These are phyloP conservation scores for Syncephalastrum racemosum DNA, from an alignment of 371 early-diverging fungal genomes.

Conservation along the genomic window DNA sequence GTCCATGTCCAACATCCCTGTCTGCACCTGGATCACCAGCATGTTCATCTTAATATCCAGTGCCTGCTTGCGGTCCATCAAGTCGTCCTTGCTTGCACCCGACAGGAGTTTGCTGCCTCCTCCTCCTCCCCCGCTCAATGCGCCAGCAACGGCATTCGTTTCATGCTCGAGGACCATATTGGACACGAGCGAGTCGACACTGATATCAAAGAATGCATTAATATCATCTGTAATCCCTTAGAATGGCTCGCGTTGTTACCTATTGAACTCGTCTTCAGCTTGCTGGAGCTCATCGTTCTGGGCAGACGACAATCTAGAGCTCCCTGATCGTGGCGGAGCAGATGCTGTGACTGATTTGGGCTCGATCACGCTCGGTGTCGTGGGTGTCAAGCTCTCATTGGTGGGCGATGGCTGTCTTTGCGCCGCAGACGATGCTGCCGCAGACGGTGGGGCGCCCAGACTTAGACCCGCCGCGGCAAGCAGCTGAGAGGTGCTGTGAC, in stretches of 20 bases:
- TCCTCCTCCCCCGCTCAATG: constrained; percentile 40
- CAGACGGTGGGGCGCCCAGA: constrained; percentile 11
- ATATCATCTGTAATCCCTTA: neutral
- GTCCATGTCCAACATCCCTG: constrained; percentile 76
- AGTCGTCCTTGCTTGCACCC: constrained; percentile 56
- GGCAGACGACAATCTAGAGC: constrained; percentile 2
- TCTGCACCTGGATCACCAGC: constrained; percentile 77
- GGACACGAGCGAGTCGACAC: constrained; percentile 73
- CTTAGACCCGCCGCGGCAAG: constrained; percentile 30
- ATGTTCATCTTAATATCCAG: constrained; percentile 80
- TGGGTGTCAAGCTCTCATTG: neutral
- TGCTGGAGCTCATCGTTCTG: constrained; percentile 37
- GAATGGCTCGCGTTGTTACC: constrained; percentile 19
- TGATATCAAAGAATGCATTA: constrained; percentile 19
- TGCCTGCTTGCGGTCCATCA: constrained; percentile 63
- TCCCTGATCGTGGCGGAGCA: constrained; percentile 6
- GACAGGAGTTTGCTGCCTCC: constrained; percentile 18
- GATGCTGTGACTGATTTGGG: neutral
- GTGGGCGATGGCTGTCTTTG: neutral
- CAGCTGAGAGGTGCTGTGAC: constrained; percentile 25
- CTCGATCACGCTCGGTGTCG: neutral
- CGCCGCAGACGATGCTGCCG: neutral
- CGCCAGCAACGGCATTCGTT: constrained; percentile 43
- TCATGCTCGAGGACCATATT: constrained; percentile 82
- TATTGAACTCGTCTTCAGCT: constrained; percentile 54